Evolutionary conservation across 2,329 filamentous ascomycete genomes (phyloP).

Genomic region (Ophiostoma tasmaniense): DNA sequence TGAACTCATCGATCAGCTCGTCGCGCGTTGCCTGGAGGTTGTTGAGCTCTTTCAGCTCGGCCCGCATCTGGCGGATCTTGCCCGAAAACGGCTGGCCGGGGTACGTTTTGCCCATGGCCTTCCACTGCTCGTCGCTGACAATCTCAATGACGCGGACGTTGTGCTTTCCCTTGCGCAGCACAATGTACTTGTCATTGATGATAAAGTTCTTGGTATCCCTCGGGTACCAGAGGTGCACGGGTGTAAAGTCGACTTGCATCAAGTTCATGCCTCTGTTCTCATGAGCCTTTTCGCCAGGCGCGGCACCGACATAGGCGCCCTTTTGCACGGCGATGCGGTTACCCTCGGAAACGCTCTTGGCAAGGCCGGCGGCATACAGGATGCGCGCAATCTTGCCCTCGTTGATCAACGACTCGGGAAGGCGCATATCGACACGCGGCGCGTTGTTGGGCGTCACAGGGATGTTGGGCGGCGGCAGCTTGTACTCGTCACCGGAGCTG

Average conservation of each 20-base stretch:
- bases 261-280: slow-evolving; percentile 35
- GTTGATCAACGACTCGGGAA: slow-evolving; percentile 49
- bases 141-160: slow-evolving; percentile 54
- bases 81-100: slow-evolving; percentile 46
- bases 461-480: slow-evolving; percentile 14
- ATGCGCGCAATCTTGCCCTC: slow-evolving; percentile 49
- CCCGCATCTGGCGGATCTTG: slow-evolving; percentile 36
- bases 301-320: slow-evolving; percentile 53
- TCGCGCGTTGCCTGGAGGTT: slow-evolving; percentile 22
- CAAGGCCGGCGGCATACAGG: slow-evolving; percentile 52
- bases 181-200: slow-evolving; percentile 49
- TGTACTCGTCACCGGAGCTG: slow-evolving; percentile 9
- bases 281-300: slow-evolving; percentile 29
- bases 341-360: slow-evolving; percentile 46
- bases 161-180: slow-evolving; percentile 56
- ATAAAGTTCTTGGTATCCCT: slow-evolving; percentile 52
- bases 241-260: slow-evolving; percentile 50
- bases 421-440: slow-evolving; percentile 45
- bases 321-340: slow-evolving; percentile 46
- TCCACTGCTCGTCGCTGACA: slow-evolving; percentile 48
- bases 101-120: slow-evolving; percentile 40
- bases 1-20: slow-evolving; percentile 22
- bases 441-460: slow-evolving; percentile 36
- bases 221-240: slow-evolving; percentile 51
- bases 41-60: slow-evolving; percentile 26